Percentiles rank a stretch among this genome's conserved stretches.
Conservation (phyloP, 371 early-diverging fungal genomes). For the Mortierella polycephala region DNA sequence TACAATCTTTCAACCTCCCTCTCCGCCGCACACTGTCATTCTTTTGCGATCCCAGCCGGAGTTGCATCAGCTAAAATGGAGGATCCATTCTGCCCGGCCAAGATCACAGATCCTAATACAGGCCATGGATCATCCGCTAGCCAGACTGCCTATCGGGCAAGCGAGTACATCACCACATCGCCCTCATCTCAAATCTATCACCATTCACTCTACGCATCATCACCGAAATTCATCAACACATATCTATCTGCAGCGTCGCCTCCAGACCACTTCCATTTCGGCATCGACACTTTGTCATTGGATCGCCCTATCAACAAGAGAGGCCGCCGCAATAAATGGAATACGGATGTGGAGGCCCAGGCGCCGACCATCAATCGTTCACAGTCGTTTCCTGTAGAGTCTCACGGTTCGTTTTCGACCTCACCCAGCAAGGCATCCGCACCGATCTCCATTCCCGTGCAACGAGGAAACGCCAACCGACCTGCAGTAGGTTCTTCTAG, state of each 20-base stretch:
- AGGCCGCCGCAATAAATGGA: slow-evolving; percentile 19
- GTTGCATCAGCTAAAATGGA: not conserved
- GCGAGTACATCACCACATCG: slow-evolving; percentile 36
- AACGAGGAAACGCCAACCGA: slow-evolving; percentile 1
- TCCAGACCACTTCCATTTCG: slow-evolving; percentile 37
- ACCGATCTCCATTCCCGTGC: slow-evolving; percentile 30
- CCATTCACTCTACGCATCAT: slow-evolving; percentile 37
- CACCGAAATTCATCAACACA: slow-evolving; percentile 35
- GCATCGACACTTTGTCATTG: slow-evolving; percentile 20
- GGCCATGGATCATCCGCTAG: not conserved
- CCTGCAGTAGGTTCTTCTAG: slow-evolving; percentile 47
- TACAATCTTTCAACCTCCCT: slow-evolving; percentile 52
- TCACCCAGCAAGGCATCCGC: slow-evolving; percentile 15
- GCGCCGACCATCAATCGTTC: slow-evolving; percentile 7
- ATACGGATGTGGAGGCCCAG: slow-evolving; percentile 10
- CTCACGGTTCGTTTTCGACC: slow-evolving; percentile 16
- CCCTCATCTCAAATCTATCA: slow-evolving; percentile 27
- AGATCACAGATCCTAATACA: too few species aligned
- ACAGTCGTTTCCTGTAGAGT: slow-evolving; percentile 24
- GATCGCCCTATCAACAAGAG: slow-evolving; percentile 11
- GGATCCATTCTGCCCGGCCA: too few species aligned
- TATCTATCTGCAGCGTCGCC: slow-evolving; percentile 36
- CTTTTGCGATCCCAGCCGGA: not conserved
- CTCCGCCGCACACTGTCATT: slow-evolving; percentile 35
- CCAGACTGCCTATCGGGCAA: slow-evolving; percentile 36